These are phyloP conservation scores for Dioscorea alata DNA, from an alignment of 106 monocot genomes.

Conservation along the genomic window DNA sequence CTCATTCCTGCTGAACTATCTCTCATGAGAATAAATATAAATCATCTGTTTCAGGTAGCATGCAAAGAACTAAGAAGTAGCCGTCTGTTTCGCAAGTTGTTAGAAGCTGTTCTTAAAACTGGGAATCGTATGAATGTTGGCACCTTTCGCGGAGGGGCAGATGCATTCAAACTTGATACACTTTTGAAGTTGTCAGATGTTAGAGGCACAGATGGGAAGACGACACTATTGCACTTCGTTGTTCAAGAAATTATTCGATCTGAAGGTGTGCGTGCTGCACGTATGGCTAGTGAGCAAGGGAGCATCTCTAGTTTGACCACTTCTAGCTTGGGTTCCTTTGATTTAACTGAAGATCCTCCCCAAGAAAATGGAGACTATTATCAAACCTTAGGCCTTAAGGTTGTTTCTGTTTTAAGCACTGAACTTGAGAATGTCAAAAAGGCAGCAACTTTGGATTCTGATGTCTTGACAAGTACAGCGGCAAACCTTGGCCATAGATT, in stretches of 20 bases:
- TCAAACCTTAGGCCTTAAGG: constrained; percentile 30
- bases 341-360: constrained; percentile 17
- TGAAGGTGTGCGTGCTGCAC: constrained; percentile 43
- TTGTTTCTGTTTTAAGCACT: constrained; percentile 28
- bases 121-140: constrained; percentile 64
- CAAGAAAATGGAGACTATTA: constrained; percentile 28
- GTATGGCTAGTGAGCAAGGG: constrained; percentile 18
- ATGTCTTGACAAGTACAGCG: constrained; percentile 21
- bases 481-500: constrained; percentile 28
- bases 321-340: constrained; percentile 25
- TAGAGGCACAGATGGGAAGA: constrained; percentile 54
- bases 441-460: constrained; percentile 45
- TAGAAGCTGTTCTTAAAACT: constrained; percentile 63
- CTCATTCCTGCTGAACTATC: too few relatives aligned
- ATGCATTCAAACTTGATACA: constrained; percentile 32
- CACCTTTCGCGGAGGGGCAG: constrained; percentile 53
- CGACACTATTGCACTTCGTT: constrained; percentile 61
- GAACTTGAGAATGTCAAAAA: constrained; percentile 63
- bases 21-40: too few relatives aligned
- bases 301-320: constrained; percentile 19
- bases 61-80: constrained; percentile 41
- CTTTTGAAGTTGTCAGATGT: constrained; percentile 62
- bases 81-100: constrained; percentile 42
- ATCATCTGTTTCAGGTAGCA: constrained; percentile 26
- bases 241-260: constrained; percentile 51